phyloP scores from a whole-genome alignment of 2,329 filamentous ascomycete genomes.

The Fusarium proliferatum region DNA sequence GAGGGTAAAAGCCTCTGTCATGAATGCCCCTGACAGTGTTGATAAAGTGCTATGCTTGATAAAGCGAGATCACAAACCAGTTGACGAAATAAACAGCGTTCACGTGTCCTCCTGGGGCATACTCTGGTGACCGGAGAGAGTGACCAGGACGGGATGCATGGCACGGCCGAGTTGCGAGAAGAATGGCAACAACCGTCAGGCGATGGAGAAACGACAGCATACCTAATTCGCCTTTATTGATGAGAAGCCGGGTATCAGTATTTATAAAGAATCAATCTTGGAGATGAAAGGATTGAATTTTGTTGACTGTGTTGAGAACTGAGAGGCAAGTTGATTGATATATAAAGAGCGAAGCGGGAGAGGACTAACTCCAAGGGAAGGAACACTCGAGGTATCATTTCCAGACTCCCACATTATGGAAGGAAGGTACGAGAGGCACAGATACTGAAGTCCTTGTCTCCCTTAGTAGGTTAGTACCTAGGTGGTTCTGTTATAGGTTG shows the following conservation, averaged over 20 bases:
- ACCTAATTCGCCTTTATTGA: conserved; percentile 1
- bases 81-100: conserved; percentile 32
- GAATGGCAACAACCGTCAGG: conserved; percentile 42
- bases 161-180: conserved; percentile 37
- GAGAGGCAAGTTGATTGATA: background rate
- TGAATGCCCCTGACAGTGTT: conserved; percentile 22
- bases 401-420: background rate
- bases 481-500: background rate
- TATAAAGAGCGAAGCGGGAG: background rate
- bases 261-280: background rate
- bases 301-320: background rate
- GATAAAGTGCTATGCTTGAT: conserved; percentile 56
- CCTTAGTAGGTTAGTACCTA: background rate
- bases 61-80: conserved; percentile 38
- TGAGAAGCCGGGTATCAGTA: background rate
- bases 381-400: background rate
- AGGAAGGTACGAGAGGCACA: background rate
- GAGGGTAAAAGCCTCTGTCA: conserved; percentile 45
- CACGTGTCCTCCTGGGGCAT: conserved; percentile 38
- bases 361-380: background rate
- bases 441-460: background rate
- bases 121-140: background rate
- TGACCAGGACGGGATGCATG: conserved; percentile 35
- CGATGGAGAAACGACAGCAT: conserved; percentile 45
- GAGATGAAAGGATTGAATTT: background rate